A percentile compares a stretch with the other conserved stretches of the same genome.
Evolutionary conservation across 2,329 filamentous ascomycete genomes (phyloP).

Genomic region (Epichloe typhina): DNA sequence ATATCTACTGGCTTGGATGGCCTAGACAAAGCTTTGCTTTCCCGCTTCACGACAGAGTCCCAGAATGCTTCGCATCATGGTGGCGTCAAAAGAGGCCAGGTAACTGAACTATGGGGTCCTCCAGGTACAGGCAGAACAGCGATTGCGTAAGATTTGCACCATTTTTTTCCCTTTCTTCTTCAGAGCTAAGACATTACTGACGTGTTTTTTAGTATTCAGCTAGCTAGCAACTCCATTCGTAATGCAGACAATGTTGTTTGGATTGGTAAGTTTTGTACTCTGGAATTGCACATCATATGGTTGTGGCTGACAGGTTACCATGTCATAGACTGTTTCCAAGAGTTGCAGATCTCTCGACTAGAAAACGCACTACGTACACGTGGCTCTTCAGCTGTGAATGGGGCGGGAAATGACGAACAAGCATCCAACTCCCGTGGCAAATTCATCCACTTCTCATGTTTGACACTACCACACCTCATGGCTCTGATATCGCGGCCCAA

Average conservation of each 20-base stretch:
- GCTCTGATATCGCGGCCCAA: conserved; percentile 61
- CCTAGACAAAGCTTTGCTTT: conserved; percentile 35
- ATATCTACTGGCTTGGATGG: conserved; percentile 42
- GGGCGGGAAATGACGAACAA: conserved; percentile 7
- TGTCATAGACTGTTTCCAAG: conserved; percentile 34
- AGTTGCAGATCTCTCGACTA: conserved; percentile 18
- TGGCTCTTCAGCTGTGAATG: conserved; percentile 5
- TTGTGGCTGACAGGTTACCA: neutral
- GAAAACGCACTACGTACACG: conserved; percentile 13
- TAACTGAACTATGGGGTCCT: conserved; percentile 81
- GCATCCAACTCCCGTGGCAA: conserved; percentile 13
- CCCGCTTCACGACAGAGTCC: conserved; percentile 6
- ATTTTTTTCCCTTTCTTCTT: neutral
- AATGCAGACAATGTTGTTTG: conserved; percentile 56
- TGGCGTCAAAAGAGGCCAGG: conserved; percentile 61
- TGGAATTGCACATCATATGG: neutral
- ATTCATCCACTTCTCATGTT: conserved; percentile 37
- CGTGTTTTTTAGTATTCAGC: conserved; percentile 40
- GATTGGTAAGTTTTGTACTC: conserved; percentile 52
- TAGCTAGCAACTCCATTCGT: conserved; percentile 49
- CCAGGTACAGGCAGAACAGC: conserved; percentile 77
- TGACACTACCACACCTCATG: conserved; percentile 58
- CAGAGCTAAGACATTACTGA: neutral
- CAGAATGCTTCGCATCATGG: conserved; percentile 17
- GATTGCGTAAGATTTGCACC: conserved; percentile 47